Conservation (phyloP, 768 basidiomycete genomes). For the Leccinum pellstonianum region DNA sequence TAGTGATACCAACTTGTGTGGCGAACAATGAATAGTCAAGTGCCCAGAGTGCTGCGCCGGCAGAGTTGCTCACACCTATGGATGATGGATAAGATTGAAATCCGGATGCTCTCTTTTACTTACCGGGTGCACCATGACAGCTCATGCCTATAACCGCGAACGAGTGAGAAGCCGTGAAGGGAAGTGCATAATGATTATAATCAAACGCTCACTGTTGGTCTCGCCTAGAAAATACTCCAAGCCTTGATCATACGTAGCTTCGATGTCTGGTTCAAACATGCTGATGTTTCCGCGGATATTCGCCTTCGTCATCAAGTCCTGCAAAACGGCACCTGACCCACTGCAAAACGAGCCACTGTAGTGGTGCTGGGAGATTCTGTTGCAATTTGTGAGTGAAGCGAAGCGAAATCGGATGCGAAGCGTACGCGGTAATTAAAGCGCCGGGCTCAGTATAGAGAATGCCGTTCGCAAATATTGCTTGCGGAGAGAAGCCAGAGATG, state of each 20-base stretch:
- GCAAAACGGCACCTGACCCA: slow-evolving; percentile 51
- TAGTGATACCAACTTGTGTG: slow-evolving; percentile 51
- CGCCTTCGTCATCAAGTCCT: slow-evolving; percentile 65
- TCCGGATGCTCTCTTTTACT: not conserved
- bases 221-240: slow-evolving; percentile 63
- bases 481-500: slow-evolving; percentile 53
- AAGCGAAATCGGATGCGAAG: not conserved
- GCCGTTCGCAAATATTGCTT: slow-evolving; percentile 52
- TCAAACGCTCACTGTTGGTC: slow-evolving; percentile 51
- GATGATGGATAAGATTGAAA: not conserved
- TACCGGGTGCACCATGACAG: slow-evolving; percentile 39
- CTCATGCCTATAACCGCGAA: slow-evolving; percentile 25
- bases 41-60: slow-evolving; percentile 69
- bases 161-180: slow-evolving; percentile 1
- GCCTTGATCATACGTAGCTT: slow-evolving; percentile 43
- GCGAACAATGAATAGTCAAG: slow-evolving; percentile 65
- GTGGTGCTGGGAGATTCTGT: slow-evolving; percentile 40
- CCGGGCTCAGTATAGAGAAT: slow-evolving; percentile 50
- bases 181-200: slow-evolving; percentile 5
- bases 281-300: slow-evolving; percentile 57
- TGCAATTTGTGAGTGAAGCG: not conserved
- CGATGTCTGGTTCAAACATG: slow-evolving; percentile 51
- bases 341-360: slow-evolving; percentile 62
- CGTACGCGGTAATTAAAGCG: slow-evolving; percentile 52
- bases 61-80: slow-evolving; percentile 62